Percentiles rank a stretch among this genome's conserved stretches.
These are phyloP conservation scores for Cercospora brassicicola DNA, from an alignment of 2,329 filamentous ascomycete species.

Conservation along the genomic window DNA sequence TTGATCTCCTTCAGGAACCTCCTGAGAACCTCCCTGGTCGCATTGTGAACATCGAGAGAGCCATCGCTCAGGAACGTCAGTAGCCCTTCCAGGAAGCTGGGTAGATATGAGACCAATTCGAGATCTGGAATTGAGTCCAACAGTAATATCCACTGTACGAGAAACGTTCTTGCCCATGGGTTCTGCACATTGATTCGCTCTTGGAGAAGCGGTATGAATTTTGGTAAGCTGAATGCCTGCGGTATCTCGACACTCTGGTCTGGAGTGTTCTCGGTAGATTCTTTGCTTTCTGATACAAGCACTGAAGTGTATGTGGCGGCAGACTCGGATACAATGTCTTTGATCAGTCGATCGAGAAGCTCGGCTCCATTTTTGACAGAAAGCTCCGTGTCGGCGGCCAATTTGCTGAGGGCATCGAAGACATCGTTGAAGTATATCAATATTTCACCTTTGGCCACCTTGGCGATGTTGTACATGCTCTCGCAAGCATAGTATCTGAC, in stretches of 20 bases:
- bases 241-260: constrained; percentile 56
- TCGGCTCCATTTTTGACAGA: constrained; percentile 98
- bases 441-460: constrained; percentile 97
- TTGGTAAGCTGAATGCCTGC: constrained; percentile 85
- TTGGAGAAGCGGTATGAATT: constrained; percentile 89
- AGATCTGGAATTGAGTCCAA: constrained; percentile 95
- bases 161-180: constrained; percentile 89
- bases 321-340: constrained; percentile 94
- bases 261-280: constrained; percentile 42
- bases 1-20: constrained; percentile 92
- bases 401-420: constrained; percentile 94
- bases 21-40: constrained; percentile 84
- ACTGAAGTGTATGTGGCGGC: constrained; percentile 93
- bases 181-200: constrained; percentile 93
- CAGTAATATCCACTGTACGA: constrained; percentile 93
- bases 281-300: constrained; percentile 57
- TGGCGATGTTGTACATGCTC: constrained; percentile 99
- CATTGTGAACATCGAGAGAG: constrained; percentile 90
- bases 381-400: constrained; percentile 91
- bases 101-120: constrained; percentile 88
- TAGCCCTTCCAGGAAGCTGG: constrained; percentile 84
- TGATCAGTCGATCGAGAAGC: constrained; percentile 87
- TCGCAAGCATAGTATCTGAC: constrained; percentile 98
- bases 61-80: constrained; percentile 90
- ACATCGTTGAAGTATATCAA: constrained; percentile 97